phyloP scores from a whole-genome alignment of 139 green algal genomes.

The Chara braunii region DNA sequence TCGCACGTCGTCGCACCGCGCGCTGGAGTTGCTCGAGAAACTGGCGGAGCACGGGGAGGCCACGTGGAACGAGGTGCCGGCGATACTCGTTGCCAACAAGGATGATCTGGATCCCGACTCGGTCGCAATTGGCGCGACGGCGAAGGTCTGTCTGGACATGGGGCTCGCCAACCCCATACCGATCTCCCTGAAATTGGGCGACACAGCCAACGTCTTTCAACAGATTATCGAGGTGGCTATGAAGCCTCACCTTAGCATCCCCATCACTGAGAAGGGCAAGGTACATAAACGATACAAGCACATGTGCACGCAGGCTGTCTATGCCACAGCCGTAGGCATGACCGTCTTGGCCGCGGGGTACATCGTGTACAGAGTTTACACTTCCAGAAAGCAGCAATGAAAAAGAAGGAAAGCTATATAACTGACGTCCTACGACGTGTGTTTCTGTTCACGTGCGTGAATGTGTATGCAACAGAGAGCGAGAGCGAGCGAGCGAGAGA shows the following conservation, averaged over 20 bases:
- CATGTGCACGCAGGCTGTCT: neutral
- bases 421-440: neutral
- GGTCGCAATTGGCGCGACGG: neutral
- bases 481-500: too few relatives aligned
- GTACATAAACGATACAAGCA: neutral
- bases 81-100: neutral
- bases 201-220: neutral
- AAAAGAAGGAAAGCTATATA: neutral
- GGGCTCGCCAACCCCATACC: neutral
- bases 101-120: neutral
- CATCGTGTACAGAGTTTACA: neutral
- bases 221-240: neutral
- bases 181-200: neutral
- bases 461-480: neutral
- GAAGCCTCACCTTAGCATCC: slow-evolving; percentile 7
- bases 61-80: neutral
- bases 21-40: neutral
- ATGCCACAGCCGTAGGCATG: neutral
- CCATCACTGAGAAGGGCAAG: neutral
- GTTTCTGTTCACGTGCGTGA: neutral
- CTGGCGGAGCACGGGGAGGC: neutral
- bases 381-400: neutral
- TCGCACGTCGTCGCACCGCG: neutral
- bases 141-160: neutral
- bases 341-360: neutral